Evolutionary conservation across 495 filamentous ascomycete species (phyloP).

Genomic region (Penicillium subrubescens): DNA sequence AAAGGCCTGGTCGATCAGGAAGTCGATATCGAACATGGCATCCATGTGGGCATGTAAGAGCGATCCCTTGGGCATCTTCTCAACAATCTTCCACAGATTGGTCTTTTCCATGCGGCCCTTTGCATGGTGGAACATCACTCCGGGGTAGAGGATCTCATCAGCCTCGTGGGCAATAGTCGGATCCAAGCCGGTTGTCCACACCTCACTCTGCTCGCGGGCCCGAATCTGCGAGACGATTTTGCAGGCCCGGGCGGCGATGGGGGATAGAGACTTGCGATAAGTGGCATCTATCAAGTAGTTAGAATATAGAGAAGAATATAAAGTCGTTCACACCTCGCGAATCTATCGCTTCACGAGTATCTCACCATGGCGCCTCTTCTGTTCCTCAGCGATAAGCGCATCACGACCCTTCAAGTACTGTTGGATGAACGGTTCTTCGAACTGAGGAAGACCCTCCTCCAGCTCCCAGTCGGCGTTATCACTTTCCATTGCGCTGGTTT

Average conservation of each 20-base stretch:
- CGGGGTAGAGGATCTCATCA: conserved; percentile 66
- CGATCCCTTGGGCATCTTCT: conserved; percentile 86
- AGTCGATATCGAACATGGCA: conserved; percentile 86
- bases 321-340: background rate
- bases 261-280: conserved; percentile 65
- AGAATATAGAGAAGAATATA: background rate
- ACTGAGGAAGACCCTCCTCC: conserved; percentile 53
- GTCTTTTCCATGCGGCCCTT: conserved; percentile 79
- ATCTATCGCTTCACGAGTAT: background rate
- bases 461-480: conserved; percentile 47
- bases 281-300: conserved; percentile 33
- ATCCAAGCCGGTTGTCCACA: conserved; percentile 74
- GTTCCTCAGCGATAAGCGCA: conserved; percentile 76
- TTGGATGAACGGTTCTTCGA: conserved; percentile 73
- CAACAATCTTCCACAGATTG: conserved; percentile 81
- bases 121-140: conserved; percentile 86
- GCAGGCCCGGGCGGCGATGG: conserved; percentile 72
- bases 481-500: conserved; percentile 19
- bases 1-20: conserved; percentile 69
- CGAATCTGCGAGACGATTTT: conserved; percentile 78
- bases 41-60: conserved; percentile 87
- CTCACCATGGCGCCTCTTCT: conserved; percentile 78
- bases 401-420: conserved; percentile 77
- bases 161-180: conserved; percentile 57
- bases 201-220: conserved; percentile 66